These are phyloP conservation scores for Cydonia oblonga DNA, from an alignment of 331 rosid species.

Conservation along the genomic window DNA sequence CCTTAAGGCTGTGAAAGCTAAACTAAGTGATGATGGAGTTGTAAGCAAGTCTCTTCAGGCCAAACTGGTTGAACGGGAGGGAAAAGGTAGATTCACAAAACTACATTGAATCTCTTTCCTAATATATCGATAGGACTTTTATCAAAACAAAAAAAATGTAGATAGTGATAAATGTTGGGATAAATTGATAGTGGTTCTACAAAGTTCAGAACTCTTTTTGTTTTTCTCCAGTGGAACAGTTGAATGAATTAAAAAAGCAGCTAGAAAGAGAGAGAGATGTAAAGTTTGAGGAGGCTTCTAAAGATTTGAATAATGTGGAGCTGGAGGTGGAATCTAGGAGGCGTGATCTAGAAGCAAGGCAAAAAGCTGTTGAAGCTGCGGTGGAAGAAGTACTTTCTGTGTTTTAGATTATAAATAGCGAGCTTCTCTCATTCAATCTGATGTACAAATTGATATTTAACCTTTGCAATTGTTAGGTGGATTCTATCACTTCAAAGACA, in stretches of 20 bases:
- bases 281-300: slow-evolving; percentile 45
- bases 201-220: not conserved
- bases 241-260: slow-evolving; percentile 42
- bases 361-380: slow-evolving; percentile 49
- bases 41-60: slow-evolving; percentile 72
- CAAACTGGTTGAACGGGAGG: slow-evolving; percentile 50
- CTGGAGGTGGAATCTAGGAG: slow-evolving; percentile 58
- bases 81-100: slow-evolving; percentile 38
- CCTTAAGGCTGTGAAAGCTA: slow-evolving; percentile 49
- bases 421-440: not conserved
- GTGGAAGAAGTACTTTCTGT: slow-evolving; percentile 40
- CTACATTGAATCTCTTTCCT: not conserved
- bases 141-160: not conserved
- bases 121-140: not conserved
- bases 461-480: slow-evolving; percentile 40
- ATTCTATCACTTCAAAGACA: slow-evolving; percentile 28
- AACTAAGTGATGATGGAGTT: slow-evolving; percentile 58
- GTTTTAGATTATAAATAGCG: not conserved
- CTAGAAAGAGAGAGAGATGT: slow-evolving; percentile 46
- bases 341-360: slow-evolving; percentile 44
- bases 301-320: slow-evolving; percentile 29
- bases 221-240: slow-evolving; percentile 38
- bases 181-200: not conserved
- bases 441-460: slow-evolving; percentile 4
- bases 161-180: not conserved